Percentiles rank a stretch among this genome's conserved stretches.
Evolutionary conservation across 345 rosid species (phyloP).

Genomic region (Eucalyptus paniculata): DNA sequence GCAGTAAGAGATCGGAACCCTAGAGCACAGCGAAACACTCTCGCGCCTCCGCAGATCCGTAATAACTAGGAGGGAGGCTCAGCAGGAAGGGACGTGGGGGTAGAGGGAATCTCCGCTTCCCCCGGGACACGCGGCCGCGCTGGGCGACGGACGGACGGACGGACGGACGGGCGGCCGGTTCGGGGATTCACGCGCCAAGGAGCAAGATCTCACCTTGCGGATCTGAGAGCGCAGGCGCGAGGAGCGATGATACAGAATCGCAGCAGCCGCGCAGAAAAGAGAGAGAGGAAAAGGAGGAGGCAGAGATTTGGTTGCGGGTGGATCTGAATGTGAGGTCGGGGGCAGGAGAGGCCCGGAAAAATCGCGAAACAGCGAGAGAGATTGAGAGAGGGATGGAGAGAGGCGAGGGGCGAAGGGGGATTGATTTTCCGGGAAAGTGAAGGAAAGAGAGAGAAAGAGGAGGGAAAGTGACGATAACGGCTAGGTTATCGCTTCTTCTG

Average conservation of each 20-base stretch:
- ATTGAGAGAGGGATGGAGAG: not conserved
- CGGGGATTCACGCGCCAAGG: not conserved
- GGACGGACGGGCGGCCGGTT: no score
- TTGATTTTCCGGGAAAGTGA: not conserved
- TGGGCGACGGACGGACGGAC: not conserved
- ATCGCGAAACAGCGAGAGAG: not conserved
- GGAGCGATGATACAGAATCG: not conserved
- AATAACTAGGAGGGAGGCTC: not conserved
- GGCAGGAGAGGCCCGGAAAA: not conserved
- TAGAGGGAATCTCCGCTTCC: not conserved
- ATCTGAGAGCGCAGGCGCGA: not conserved
- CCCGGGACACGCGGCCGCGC: not conserved
- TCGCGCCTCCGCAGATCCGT: not conserved
- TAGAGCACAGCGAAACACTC: not conserved
- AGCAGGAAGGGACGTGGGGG: not conserved
- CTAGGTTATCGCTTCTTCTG: not conserved
- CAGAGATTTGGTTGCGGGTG: not conserved
- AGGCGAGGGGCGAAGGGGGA: not conserved
- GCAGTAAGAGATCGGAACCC: conserved; percentile 39
- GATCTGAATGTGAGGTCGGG: not conserved
- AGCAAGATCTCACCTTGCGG: conserved; percentile 21
- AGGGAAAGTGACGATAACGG: not conserved
- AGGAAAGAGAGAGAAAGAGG: not conserved
- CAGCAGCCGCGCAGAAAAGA: not conserved
- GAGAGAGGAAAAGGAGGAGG: not conserved